These are phyloP conservation scores for Helicocarpus griseus DNA, from an alignment of 2,329 filamentous ascomycete species.

Conservation along the genomic window DNA sequence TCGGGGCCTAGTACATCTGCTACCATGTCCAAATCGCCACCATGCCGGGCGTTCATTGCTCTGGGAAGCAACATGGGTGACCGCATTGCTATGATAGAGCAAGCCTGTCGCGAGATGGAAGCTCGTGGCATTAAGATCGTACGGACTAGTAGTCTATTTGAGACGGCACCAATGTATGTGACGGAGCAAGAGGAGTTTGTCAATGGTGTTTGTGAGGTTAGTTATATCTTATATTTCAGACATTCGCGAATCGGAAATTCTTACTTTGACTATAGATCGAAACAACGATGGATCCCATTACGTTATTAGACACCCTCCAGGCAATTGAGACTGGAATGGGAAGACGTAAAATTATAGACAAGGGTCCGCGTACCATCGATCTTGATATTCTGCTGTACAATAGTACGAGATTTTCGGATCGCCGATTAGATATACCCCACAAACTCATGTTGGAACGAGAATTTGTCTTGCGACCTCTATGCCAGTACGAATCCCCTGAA, in stretches of 20 bases:
- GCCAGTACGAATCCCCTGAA: conserved; percentile 32
- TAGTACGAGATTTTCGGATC: conserved; percentile 53
- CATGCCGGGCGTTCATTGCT: conserved; percentile 60
- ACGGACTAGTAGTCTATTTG: conserved; percentile 80
- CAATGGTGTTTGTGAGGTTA: conserved; percentile 85
- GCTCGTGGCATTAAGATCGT: conserved; percentile 60
- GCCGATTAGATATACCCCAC: conserved; percentile 77
- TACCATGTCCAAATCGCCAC: not conserved
- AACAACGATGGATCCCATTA: conserved; percentile 64
- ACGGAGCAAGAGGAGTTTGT: conserved; percentile 78
- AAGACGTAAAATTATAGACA: conserved; percentile 75
- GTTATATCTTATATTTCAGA: conserved; percentile 20
- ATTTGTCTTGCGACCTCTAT: conserved; percentile 82
- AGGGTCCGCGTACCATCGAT: conserved; percentile 90
- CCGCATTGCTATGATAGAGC: conserved; percentile 73
- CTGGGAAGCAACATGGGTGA: conserved; percentile 90
- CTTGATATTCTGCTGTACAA: conserved; percentile 84
- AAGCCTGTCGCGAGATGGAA: conserved; percentile 70
- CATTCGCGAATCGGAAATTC: conserved; percentile 1
- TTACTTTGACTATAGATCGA: conserved; percentile 52
- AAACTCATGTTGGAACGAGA: conserved; percentile 77
- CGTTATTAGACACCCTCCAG: conserved; percentile 71
- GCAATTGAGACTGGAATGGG: conserved; percentile 72
- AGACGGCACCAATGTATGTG: conserved; percentile 96
- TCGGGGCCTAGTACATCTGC: conserved; percentile 20